These are phyloP conservation scores for Paspalum vaginatum DNA, from an alignment of 176 grass and related monocot species.

Conservation along the genomic window DNA sequence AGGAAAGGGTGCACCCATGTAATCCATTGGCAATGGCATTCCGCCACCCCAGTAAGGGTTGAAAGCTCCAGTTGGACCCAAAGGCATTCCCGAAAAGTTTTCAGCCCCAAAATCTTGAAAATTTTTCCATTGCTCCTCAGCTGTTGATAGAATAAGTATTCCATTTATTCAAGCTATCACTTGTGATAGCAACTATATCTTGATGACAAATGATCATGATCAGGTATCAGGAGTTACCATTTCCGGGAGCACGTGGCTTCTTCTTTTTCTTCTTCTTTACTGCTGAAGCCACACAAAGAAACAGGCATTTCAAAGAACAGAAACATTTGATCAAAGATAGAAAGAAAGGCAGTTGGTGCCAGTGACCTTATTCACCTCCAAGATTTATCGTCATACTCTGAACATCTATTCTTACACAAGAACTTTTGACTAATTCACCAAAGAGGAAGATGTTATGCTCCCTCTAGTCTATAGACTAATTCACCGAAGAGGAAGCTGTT, in stretches of 20 bases:
- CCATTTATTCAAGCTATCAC: constrained; percentile 11
- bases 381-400: background rate
- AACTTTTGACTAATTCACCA: constrained; percentile 38
- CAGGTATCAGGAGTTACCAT: constrained; percentile 45
- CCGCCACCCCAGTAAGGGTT: constrained; percentile 84
- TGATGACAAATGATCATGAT: constrained; percentile 10
- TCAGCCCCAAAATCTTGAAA: constrained; percentile 79
- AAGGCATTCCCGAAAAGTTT: constrained; percentile 81
- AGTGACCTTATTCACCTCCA: constrained; percentile 21
- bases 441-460: constrained; percentile 18
- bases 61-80: constrained; percentile 67
- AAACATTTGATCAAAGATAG: background rate
- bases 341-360: background rate
- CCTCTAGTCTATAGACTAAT: no score
- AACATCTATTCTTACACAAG: constrained; percentile 23
- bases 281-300: constrained; percentile 41
- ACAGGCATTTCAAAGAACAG: constrained; percentile 15
- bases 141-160: constrained; percentile 44
- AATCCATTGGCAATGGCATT: constrained; percentile 82
- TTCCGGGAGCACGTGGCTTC: constrained; percentile 58
- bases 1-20: constrained; percentile 71
- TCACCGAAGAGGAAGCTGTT: no score
- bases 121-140: constrained; percentile 78
- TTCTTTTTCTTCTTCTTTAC: constrained; percentile 99
- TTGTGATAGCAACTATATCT: background rate